Evolutionary conservation across 495 filamentous ascomycete genomes (phyloP).

Genomic region (Recurvomyces mirabilis): DNA sequence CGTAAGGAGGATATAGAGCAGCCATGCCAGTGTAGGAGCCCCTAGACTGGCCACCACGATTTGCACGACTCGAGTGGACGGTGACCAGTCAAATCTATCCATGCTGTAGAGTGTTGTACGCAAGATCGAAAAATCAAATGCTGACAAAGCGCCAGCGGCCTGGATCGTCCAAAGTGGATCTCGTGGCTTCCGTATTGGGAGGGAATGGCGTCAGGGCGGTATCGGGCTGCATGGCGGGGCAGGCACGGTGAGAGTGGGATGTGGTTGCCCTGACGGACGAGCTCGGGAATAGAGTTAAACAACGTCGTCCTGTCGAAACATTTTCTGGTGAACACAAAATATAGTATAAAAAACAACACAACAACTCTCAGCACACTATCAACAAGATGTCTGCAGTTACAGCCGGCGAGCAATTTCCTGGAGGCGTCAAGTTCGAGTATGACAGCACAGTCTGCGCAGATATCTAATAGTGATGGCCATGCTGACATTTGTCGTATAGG

Average conservation of each 20-base stretch:
- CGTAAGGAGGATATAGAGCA: conserved; percentile 7
- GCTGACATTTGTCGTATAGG: too few species aligned
- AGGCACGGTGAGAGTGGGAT: too few species aligned
- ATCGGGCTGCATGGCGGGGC: not conserved
- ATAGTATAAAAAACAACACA: conserved; percentile 1
- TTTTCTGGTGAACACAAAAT: too few species aligned
- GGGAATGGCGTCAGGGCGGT: not conserved
- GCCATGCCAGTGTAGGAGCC: not conserved
- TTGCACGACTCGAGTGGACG: too few species aligned
- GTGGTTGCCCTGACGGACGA: too few species aligned
- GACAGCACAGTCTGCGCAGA: too few species aligned
- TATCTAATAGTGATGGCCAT: too few species aligned
- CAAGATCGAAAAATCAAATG: not conserved
- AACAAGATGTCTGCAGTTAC: conserved; percentile 30
- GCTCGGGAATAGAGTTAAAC: too few species aligned
- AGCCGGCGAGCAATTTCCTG: conserved; percentile 72
- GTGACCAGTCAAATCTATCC: too few species aligned
- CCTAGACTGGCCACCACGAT: not conserved
- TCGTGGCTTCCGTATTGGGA: too few species aligned
- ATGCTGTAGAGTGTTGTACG: not conserved
- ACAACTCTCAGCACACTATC: not conserved
- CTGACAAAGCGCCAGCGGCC: not conserved
- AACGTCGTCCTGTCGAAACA: not conserved
- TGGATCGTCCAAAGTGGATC: too few species aligned
- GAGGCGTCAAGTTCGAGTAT: conserved; percentile 65